These are phyloP conservation scores for Neonectria hederae DNA, from an alignment of 2,329 filamentous ascomycete species.

Conservation along the genomic window DNA sequence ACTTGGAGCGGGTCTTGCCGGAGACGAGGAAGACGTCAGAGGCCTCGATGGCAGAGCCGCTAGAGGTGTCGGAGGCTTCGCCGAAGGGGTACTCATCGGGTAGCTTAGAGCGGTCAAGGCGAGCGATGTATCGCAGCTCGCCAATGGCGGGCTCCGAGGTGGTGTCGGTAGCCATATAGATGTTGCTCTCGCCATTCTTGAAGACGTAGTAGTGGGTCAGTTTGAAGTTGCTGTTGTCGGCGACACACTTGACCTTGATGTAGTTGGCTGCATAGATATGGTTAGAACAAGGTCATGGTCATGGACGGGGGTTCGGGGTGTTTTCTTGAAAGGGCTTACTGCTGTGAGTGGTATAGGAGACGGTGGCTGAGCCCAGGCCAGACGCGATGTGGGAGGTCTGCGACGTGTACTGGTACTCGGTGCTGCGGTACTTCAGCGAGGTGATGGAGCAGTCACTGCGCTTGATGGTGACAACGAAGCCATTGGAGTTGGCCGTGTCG, in stretches of 20 bases:
- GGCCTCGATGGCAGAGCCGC: conserved; percentile 65
- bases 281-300: too few relatives aligned
- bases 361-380: conserved; percentile 60
- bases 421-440: conserved; percentile 67
- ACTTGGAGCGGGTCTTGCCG: conserved; percentile 73
- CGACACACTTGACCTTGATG: conserved; percentile 69
- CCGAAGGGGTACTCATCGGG: conserved; percentile 64
- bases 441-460: conserved; percentile 69
- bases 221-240: conserved; percentile 53
- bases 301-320: too few relatives aligned
- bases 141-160: conserved; percentile 64
- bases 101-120: conserved; percentile 61
- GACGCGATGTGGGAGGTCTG: conserved; percentile 53
- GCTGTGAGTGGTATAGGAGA: conserved; percentile 56
- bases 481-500: conserved; percentile 58
- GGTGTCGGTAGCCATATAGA: conserved; percentile 71
- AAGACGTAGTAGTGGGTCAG: conserved; percentile 73
- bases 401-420: conserved; percentile 64
- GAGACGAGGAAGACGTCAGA: conserved; percentile 67
- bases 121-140: conserved; percentile 72
- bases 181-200: conserved; percentile 65
- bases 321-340: conserved; percentile 28
- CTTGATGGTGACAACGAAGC: conserved; percentile 61
- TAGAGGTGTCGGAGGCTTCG: conserved; percentile 63
- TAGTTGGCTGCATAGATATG: conserved; percentile 48